Evolutionary conservation across 2,329 filamentous ascomycete species (phyloP).

Genomic region (Tolypocladium inflatum): DNA sequence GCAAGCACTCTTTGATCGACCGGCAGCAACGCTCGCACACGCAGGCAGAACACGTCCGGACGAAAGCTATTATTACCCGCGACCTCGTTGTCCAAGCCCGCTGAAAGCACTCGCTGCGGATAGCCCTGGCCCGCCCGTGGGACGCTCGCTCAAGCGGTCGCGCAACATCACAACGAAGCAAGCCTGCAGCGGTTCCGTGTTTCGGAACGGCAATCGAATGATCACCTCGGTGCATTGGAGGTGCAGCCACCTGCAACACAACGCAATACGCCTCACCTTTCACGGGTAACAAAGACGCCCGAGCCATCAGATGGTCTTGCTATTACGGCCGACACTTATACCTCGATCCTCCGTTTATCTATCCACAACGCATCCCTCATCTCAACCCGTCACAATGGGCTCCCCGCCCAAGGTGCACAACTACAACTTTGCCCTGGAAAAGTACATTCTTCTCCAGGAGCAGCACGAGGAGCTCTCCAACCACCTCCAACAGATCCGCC

Average conservation of each 20-base stretch:
- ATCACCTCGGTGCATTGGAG: background rate
- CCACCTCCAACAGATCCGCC: conserved; percentile 42
- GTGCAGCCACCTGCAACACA: background rate
- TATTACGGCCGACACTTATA: background rate
- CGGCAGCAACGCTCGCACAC: background rate
- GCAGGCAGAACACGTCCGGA: background rate
- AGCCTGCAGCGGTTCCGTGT: background rate
- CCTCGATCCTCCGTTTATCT: conserved; percentile 3
- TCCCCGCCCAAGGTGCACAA: conserved; percentile 13
- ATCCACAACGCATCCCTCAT: background rate
- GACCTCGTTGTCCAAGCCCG: background rate
- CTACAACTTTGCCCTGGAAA: conserved; percentile 40
- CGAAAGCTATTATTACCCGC: background rate
- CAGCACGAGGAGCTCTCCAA: conserved; percentile 43
- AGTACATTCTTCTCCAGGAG: conserved; percentile 43
- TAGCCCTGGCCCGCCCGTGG: background rate
- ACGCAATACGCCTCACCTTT: background rate
- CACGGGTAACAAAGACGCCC: background rate
- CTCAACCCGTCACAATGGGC: conserved; percentile 16
- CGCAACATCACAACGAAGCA: background rate
- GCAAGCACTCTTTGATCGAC: background rate
- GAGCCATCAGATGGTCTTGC: background rate
- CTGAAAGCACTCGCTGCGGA: background rate
- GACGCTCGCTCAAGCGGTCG: background rate
- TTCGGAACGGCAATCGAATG: background rate